phyloP scores from a whole-genome alignment of 495 filamentous ascomycete species.

The Lophiostoma macrostomum region DNA sequence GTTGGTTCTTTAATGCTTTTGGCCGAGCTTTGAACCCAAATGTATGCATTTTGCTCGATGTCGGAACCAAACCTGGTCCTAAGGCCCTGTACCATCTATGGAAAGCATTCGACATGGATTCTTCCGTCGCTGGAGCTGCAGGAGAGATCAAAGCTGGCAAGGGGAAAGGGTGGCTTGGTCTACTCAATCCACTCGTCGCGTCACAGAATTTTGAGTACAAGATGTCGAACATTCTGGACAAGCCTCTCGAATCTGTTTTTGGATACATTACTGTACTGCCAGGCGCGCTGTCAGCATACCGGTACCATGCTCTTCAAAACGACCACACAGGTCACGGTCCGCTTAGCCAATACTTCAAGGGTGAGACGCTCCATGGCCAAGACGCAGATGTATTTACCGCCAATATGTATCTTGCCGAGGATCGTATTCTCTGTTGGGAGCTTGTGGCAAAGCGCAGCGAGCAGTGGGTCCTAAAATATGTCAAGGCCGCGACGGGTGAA shows the following conservation, averaged over 20 bases:
- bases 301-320: conserved; percentile 96
- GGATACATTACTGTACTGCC: conserved; percentile 97
- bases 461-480: conserved; percentile 96
- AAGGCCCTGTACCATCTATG: conserved; percentile 95
- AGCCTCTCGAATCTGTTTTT: conserved; percentile 94
- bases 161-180: conserved; percentile 73
- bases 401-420: conserved; percentile 99
- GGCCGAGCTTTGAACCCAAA: conserved; percentile 90
- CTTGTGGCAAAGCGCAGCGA: conserved; percentile 92
- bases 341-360: conserved; percentile 98
- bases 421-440: conserved; percentile 99
- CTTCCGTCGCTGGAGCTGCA: conserved; percentile 91
- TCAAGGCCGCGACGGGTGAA: conserved; percentile 91
- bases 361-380: conserved; percentile 92
- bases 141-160: conserved; percentile 97
- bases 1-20: conserved; percentile 99
- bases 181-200: conserved; percentile 92
- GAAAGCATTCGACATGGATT: conserved; percentile 98
- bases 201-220: conserved; percentile 99
- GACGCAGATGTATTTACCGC: conserved; percentile 98
- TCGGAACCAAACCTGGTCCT: conserved; percentile 83
- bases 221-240: conserved; percentile 98
- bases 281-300: conserved; percentile 90
- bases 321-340: conserved; percentile 94
- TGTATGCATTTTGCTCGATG: conserved; percentile 93